Evolutionary conservation across 306 rosid species (phyloP).

Genomic region (Mucuna pruriens): DNA sequence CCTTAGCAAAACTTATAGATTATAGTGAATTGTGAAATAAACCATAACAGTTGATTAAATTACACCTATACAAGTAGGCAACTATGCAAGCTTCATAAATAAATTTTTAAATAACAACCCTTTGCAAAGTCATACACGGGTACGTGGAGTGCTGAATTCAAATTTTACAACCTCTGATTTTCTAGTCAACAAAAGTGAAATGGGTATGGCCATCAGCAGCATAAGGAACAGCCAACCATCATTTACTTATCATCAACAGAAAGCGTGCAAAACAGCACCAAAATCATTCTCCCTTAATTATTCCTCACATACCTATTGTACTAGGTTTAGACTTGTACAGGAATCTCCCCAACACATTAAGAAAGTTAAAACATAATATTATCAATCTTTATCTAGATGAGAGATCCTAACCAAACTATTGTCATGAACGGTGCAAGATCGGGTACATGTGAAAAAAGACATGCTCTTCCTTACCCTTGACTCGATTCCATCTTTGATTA

Average conservation of each 20-base stretch:
- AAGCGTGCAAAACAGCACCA: background rate
- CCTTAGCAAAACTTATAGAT: too few relatives aligned
- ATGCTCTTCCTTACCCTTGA: conserved; percentile 44
- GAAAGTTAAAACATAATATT: background rate
- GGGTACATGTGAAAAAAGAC: conserved; percentile 52
- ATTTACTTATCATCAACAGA: background rate
- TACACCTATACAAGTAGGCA: background rate
- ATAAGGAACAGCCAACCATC: background rate
- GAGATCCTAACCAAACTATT: conserved; percentile 56
- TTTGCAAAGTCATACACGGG: background rate
- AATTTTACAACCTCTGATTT: background rate
- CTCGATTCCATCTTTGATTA: background rate
- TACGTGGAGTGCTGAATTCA: background rate
- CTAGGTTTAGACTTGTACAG: background rate
- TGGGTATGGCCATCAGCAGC: background rate
- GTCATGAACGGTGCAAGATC: conserved; percentile 51
- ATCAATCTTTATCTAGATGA: conserved; percentile 31
- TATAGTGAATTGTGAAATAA: background rate
- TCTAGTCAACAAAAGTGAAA: conserved; percentile 8
- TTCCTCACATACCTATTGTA: background rate
- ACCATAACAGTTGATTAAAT: background rate
- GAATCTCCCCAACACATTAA: background rate
- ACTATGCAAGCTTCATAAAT: background rate
- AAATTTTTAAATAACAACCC: background rate
- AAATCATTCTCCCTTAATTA: background rate